These are phyloP conservation scores for Hondaea fermentalgiana DNA, from an alignment of 108 stramenopile genomes.

Conservation along the genomic window DNA sequence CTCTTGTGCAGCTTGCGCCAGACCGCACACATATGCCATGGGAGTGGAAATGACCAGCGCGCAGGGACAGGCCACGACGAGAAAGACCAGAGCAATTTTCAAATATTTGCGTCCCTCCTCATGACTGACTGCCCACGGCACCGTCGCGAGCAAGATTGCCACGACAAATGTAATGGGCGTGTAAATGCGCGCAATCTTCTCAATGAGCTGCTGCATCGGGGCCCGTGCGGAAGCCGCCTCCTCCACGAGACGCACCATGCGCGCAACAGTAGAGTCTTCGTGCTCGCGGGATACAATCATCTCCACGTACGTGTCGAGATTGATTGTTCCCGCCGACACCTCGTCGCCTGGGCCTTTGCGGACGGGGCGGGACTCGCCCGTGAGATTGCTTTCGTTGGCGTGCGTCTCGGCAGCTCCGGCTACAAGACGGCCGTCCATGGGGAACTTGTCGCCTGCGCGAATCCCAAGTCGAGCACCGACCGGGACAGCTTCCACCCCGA, in stretches of 20 bases:
- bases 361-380: conserved; percentile 70
- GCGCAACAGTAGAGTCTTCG: conserved; percentile 66
- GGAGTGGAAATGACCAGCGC: conserved; percentile 82
- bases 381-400: conserved; percentile 79
- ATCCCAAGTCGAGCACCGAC: conserved; percentile 33
- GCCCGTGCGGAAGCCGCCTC: not conserved
- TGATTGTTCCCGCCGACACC: conserved; percentile 73
- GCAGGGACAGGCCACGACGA: conserved; percentile 86
- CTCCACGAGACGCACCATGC: not conserved
- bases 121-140: conserved; percentile 65
- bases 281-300: conserved; percentile 60
- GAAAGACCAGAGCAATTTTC: conserved; percentile 65
- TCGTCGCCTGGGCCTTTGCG: conserved; percentile 55
- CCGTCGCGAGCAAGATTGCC: conserved; percentile 61
- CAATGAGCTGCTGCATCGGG: conserved; percentile 11
- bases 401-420: conserved; percentile 54
- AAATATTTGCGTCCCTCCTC: conserved; percentile 55
- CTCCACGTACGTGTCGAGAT: conserved; percentile 59
- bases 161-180: conserved; percentile 67
- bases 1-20: conserved; percentile 69
- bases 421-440: conserved; percentile 75
- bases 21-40: conserved; percentile 72
- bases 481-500: not conserved
- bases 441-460: conserved; percentile 80
- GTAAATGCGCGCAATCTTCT: conserved; percentile 69